Evolutionary conservation across 2,329 filamentous ascomycete genomes (phyloP).

Genomic region (Alternaria hordeiaustralica): DNA sequence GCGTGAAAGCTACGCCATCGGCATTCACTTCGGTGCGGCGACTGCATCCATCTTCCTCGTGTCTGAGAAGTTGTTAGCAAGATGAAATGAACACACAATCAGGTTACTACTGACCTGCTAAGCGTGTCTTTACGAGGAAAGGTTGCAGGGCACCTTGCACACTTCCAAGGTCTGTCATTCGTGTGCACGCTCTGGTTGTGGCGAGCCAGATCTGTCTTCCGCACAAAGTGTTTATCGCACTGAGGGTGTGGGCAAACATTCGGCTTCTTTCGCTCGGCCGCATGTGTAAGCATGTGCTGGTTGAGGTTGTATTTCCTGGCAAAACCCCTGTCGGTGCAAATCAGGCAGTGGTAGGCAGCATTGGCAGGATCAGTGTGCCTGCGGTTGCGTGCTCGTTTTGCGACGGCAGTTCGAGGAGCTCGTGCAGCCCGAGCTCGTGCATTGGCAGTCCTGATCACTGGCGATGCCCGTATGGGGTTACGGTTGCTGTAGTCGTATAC

Average conservation of each 20-base stretch:
- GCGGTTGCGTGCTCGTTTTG: constrained; percentile 20
- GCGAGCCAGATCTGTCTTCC: constrained; percentile 77
- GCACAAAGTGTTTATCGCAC: constrained; percentile 78
- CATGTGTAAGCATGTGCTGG: constrained; percentile 84
- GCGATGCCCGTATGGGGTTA: constrained; percentile 14
- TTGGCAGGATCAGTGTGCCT: constrained; percentile 23
- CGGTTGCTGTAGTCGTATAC: constrained; percentile 20
- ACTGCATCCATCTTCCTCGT: constrained; percentile 78
- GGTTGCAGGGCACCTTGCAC: constrained; percentile 71
- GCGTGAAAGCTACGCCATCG: constrained; percentile 2
- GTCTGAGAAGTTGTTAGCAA: constrained; percentile 57
- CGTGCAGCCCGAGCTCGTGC: constrained; percentile 12
- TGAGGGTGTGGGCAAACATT: constrained; percentile 69
- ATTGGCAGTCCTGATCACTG: constrained; percentile 19
- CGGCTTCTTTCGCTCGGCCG: constrained; percentile 73
- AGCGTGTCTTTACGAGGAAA: constrained; percentile 86
- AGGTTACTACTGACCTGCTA: constrained; percentile 66
- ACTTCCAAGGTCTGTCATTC: constrained; percentile 73
- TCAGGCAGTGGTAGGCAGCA: constrained; percentile 68
- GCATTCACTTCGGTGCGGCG: constrained; percentile 54
- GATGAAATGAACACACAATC: not conserved
- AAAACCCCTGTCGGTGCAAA: constrained; percentile 76
- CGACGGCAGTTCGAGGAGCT: not conserved
- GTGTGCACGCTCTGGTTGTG: constrained; percentile 71
- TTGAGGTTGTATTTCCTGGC: constrained; percentile 86